phyloP scores from a whole-genome alignment of 2,329 filamentous ascomycete genomes.

The Trichoderma endophyticum region DNA sequence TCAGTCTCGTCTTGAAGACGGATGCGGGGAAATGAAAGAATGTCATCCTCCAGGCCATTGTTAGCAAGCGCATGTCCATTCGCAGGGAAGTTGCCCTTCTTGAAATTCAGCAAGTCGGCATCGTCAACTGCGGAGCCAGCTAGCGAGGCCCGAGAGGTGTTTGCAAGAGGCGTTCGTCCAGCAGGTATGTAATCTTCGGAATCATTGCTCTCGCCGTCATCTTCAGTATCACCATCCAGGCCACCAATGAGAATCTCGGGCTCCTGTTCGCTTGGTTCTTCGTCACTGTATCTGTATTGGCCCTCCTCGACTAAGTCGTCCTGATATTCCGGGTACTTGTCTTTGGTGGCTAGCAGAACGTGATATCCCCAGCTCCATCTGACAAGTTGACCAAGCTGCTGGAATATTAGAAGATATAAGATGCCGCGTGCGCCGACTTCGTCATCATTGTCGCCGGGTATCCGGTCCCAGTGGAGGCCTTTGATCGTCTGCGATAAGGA shows the following conservation, averaged over 20 bases:
- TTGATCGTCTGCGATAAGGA: conserved; percentile 89
- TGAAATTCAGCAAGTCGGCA: conserved; percentile 25
- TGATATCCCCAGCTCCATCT: conserved; percentile 99
- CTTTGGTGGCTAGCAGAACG: conserved; percentile 82
- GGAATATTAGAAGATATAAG: conserved; percentile 92
- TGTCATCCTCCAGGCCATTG: conserved; percentile 44
- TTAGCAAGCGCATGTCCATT: conserved; percentile 10
- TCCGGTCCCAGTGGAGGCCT: conserved; percentile 88
- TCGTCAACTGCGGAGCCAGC: conserved; percentile 46
- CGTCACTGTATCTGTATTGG: conserved; percentile 51
- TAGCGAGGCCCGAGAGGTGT: conserved; percentile 48
- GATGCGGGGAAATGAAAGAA: conserved; percentile 61
- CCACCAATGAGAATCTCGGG: conserved; percentile 42
- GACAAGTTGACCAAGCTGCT: conserved; percentile 91
- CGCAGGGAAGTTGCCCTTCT: conserved; percentile 27
- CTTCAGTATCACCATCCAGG: conserved; percentile 38
- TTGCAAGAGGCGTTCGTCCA: conserved; percentile 53
- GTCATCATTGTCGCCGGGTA: conserved; percentile 90
- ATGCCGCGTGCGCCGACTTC: conserved; percentile 93
- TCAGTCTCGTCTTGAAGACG: conserved; percentile 42
- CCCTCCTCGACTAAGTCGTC: conserved; percentile 55
- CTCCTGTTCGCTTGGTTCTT: conserved; percentile 42
- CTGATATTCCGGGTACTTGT: conserved; percentile 65
- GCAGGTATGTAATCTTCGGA: conserved; percentile 52
- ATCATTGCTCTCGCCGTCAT: conserved; percentile 35